Base-by-base conservation (phyloP, 257 asterid species). In the Leonotis leonurus region DNA sequence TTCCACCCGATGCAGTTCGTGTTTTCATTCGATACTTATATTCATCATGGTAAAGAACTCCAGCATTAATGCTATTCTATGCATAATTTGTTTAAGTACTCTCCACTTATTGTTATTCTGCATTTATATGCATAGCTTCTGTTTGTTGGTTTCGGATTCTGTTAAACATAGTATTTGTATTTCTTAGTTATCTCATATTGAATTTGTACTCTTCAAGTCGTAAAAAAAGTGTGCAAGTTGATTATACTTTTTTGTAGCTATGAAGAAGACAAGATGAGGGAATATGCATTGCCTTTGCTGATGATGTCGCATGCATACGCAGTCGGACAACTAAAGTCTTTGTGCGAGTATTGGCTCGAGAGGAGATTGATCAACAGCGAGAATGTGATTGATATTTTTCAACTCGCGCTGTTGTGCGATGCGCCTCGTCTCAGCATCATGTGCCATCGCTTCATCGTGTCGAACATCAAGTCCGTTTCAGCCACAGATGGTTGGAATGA, bases 401-500 rank as follows among this genome's bases (percentile, higher is more conserved):
- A 92, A 80, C 81, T 89, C 2, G 84, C 99, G 39, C 67, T 92
- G 70, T 77, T 89, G 13, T 92, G 99, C 41, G 91, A 89, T 56
- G 80, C 87, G 24, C 87, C 95, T 45, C 81, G 97, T 39, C 89
- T 92, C 60, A 62, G 90, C 89, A 70, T 92, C 73, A 66, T 86
- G 40, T 80, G 77, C 68, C 93, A 92, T 54, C 87, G 88, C 9
- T 83, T 83, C 80, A 80, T 86, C 69, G 43, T 72, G 26, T 62
- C 78, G 8, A 80, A 84, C 70, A 12, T 83, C 48, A 89, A 92
- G 73, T 81, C 89, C 1, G 87, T 89, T 37, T 67, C 80, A 3
- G 85, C 78, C 10, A 72, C 94, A 0, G 91, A 85, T 8, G 97
- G 91, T 36, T 92, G 99, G 99, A 79, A 25, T 11, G 83, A 68